A percentile compares a stretch with the other conserved stretches of the same genome.
Conservation (phyloP, 1,139 yeast species). For the Torulaspora globosa region DNA sequence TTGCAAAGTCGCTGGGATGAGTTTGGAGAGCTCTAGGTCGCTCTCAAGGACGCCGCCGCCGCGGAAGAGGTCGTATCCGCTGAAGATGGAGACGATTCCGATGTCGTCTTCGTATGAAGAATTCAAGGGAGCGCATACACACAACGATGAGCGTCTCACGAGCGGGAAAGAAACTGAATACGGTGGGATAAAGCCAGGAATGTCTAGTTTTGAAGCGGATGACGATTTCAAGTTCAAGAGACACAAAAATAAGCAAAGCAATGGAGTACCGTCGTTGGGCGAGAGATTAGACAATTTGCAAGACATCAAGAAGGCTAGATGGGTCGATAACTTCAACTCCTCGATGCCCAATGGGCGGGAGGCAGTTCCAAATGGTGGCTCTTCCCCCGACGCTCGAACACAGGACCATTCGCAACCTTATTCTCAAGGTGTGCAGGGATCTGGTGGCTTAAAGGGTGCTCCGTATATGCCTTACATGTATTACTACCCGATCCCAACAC, state of each 20-base stretch:
- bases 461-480: constrained; percentile 27
- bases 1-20: constrained; percentile 9
- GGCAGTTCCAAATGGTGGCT: not conserved
- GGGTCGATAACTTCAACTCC: constrained; percentile 36
- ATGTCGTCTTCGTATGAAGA: constrained; percentile 11
- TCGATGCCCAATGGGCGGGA: constrained; percentile 19
- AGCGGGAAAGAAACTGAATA: constrained; percentile 9
- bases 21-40: constrained; percentile 15
- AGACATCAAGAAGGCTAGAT: constrained; percentile 29
- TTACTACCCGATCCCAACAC: constrained; percentile 25
- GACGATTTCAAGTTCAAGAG: constrained; percentile 35
- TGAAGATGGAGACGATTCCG: constrained; percentile 16
- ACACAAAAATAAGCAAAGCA: constrained; percentile 25
- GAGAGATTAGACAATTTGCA: constrained; percentile 33
- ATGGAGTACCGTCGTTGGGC: constrained; percentile 31
- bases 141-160: not conserved
- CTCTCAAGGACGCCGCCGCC: constrained; percentile 15
- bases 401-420: constrained; percentile 4
- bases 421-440: constrained; percentile 1
- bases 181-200: constrained; percentile 1
- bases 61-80: constrained; percentile 10
- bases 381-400: constrained; percentile 3
- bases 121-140: constrained; percentile 5
- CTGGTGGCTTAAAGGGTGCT: not conserved
- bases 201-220: constrained; percentile 26